Conservation (phyloP, 2,329 filamentous ascomycete species). For the Colletotrichum sp. region DNA sequence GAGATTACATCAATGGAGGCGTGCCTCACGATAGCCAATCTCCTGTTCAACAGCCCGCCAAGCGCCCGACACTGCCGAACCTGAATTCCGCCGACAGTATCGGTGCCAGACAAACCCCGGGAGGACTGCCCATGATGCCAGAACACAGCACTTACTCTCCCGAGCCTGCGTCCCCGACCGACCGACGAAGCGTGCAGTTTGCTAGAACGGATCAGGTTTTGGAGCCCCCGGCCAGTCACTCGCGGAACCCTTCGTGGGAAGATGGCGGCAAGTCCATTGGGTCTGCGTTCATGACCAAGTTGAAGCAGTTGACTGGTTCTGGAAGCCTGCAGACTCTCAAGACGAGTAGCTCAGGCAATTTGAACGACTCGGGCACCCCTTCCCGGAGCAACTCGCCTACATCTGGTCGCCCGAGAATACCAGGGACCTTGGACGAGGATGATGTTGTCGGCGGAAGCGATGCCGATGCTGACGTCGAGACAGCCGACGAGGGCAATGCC, state of each 20-base stretch:
- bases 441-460: slow-evolving; percentile 62
- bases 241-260: slow-evolving; percentile 69
- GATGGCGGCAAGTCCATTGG: slow-evolving; percentile 66
- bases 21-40: slow-evolving; percentile 34
- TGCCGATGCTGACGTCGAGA: slow-evolving; percentile 81
- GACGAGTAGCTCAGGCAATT: slow-evolving; percentile 35
- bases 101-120: not conserved
- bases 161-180: slow-evolving; percentile 40
- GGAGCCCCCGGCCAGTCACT: slow-evolving; percentile 56
- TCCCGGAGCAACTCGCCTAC: slow-evolving; percentile 56
- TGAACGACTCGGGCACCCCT: slow-evolving; percentile 38
- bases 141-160: slow-evolving; percentile 22
- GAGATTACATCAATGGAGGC: slow-evolving; percentile 43
- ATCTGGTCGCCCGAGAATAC: slow-evolving; percentile 50
- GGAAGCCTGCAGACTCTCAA: slow-evolving; percentile 52
- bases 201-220: slow-evolving; percentile 57
- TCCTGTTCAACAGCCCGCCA: slow-evolving; percentile 19
- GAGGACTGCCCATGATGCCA: slow-evolving; percentile 19
- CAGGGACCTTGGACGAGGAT: slow-evolving; percentile 58
- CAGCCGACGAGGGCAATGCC: slow-evolving; percentile 74
- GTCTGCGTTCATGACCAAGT: slow-evolving; percentile 76
- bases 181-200: slow-evolving; percentile 77
- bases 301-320: slow-evolving; percentile 73
- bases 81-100: slow-evolving; percentile 20
- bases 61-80: not conserved